Percentiles rank a stretch among this genome's conserved stretches.
Conservation (phyloP, 305 asterid species). For the Solanum hybrid region DNA sequence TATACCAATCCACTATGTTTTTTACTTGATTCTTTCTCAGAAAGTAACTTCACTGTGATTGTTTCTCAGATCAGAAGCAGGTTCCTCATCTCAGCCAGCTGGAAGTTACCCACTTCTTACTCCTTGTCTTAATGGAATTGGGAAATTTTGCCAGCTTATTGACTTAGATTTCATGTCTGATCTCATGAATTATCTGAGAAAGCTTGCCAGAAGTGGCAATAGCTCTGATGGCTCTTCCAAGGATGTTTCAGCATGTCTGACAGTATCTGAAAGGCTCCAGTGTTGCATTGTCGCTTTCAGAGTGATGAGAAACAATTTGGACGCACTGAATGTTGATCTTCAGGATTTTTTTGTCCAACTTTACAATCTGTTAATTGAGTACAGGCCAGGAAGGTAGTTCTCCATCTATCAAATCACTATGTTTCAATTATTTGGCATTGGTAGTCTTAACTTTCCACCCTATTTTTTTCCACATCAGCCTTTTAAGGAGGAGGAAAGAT, state of each 20-base stretch:
- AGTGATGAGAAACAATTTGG: conserved; percentile 86
- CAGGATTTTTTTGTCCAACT: conserved; percentile 81
- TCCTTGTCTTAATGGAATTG: conserved; percentile 84
- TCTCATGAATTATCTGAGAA: conserved; percentile 67
- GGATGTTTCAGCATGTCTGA: conserved; percentile 33
- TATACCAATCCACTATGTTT: not conserved
- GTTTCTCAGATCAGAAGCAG: conserved; percentile 42
- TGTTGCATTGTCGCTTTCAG: conserved; percentile 94
- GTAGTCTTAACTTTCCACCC: not conserved
- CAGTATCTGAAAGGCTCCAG: conserved; percentile 68
- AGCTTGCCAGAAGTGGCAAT: conserved; percentile 62
- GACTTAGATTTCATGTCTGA: conserved; percentile 95
- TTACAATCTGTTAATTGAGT: conserved; percentile 77
- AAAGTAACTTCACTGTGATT: not conserved
- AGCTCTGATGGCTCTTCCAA: conserved; percentile 32
- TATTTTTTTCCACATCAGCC: not conserved
- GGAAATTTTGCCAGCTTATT: conserved; percentile 72
- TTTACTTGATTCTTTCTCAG: not conserved
- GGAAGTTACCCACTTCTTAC: conserved; percentile 75
- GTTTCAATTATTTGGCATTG: not conserved
- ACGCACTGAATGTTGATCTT: conserved; percentile 87
- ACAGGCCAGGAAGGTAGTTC: conserved; percentile 79
- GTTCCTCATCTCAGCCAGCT: conserved; percentile 27
- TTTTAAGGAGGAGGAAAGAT: not conserved
- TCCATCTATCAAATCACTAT: not conserved